Evolutionary conservation across 495 filamentous ascomycete species (phyloP).

Genomic region (Podospora appendiculata): DNA sequence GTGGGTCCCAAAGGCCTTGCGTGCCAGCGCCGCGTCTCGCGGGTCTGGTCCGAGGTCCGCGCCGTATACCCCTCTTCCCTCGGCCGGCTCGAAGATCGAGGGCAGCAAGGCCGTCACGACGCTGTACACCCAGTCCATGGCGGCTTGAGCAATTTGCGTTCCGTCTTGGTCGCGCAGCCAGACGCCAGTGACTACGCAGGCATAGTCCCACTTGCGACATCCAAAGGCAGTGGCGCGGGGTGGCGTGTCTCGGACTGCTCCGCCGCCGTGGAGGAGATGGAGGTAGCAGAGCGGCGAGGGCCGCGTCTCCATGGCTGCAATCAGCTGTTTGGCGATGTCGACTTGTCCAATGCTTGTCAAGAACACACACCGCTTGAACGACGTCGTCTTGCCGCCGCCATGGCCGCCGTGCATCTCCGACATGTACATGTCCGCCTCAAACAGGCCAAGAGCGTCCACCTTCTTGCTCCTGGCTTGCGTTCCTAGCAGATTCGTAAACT

Average conservation of each 20-base stretch:
- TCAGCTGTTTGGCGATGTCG: conserved; percentile 30
- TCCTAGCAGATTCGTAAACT: too few species aligned
- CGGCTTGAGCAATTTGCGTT: conserved; percentile 33
- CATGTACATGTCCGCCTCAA: conserved; percentile 56
- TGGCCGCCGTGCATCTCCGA: conserved; percentile 54
- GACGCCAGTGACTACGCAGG: conserved; percentile 57
- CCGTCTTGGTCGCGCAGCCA: conserved; percentile 51
- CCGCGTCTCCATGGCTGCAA: conserved; percentile 40
- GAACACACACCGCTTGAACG: conserved; percentile 61
- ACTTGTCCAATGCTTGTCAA: conserved; percentile 39
- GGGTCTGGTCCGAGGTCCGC: conserved; percentile 59
- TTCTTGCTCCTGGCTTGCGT: too few species aligned
- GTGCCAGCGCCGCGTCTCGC: conserved; percentile 43
- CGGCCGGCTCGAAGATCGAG: too few species aligned
- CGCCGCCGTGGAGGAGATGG: conserved; percentile 56
- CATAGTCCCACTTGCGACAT: conserved; percentile 57
- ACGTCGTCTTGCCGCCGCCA: conserved; percentile 49
- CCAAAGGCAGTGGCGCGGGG: conserved; percentile 51
- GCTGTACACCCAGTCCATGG: conserved; percentile 51
- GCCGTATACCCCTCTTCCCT: conserved; percentile 47
- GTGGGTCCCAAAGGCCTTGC: conserved; percentile 52
- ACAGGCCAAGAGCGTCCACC: conserved; percentile 44
- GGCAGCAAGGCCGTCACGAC: conserved; percentile 38
- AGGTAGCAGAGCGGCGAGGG: conserved; percentile 53
- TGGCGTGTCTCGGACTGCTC: conserved; percentile 40